These are phyloP conservation scores for Iberis amara DNA, from an alignment of 441 rosid species.

Conservation along the genomic window DNA sequence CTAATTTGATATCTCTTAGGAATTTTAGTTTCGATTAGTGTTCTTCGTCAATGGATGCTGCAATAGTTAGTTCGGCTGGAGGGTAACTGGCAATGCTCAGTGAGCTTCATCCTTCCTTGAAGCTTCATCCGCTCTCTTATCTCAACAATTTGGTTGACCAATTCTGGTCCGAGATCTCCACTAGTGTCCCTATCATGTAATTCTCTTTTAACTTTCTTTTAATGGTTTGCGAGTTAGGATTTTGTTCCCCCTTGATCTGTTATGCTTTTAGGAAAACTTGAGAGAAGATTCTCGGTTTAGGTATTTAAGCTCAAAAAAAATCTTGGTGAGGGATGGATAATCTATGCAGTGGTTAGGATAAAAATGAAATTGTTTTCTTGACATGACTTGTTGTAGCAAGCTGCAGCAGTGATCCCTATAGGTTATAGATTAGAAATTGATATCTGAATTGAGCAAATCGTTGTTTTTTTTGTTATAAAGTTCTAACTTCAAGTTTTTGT, in stretches of 20 bases:
- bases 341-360: neutral
- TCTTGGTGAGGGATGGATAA: neutral
- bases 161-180: constrained; percentile 98
- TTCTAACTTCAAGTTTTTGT: too few species aligned
- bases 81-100: constrained; percentile 90
- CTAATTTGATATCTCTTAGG: constrained; percentile 10
- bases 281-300: constrained; percentile 10
- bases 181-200: constrained; percentile 92
- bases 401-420: neutral
- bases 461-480: neutral
- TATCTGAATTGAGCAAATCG: constrained; percentile 4
- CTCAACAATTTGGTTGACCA: constrained; percentile 81
- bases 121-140: constrained; percentile 75
- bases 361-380: neutral
- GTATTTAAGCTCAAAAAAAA: constrained; percentile 2
- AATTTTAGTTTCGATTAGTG: constrained; percentile 9
- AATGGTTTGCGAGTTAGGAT: constrained; percentile 25
- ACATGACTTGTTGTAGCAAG: neutral
- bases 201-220: neutral
- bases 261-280: neutral
- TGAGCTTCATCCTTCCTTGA: constrained; percentile 73
- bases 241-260: constrained; percentile 26
- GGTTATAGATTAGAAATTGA: constrained; percentile 2
- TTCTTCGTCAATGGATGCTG: constrained; percentile 45
- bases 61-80: constrained; percentile 86